Evolutionary conservation across 2,329 filamentous ascomycete genomes (phyloP).

Genomic region (Metarhizium humberi): DNA sequence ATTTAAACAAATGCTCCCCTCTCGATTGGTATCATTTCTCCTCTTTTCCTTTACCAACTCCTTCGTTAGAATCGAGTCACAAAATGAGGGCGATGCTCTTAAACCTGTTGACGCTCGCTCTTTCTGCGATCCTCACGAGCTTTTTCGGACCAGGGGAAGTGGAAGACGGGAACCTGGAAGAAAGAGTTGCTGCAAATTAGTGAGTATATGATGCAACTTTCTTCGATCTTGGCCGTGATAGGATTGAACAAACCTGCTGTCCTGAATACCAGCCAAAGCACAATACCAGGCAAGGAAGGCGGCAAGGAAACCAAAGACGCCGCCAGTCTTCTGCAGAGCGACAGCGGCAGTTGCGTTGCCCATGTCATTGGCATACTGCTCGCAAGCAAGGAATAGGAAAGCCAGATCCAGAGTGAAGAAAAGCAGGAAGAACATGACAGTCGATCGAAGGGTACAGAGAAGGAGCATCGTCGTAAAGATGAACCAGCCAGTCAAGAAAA

Average conservation of each 20-base stretch:
- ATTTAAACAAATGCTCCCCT: neutral
- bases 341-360: conserved; percentile 34
- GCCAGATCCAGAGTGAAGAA: conserved; percentile 70
- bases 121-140: conserved; percentile 51
- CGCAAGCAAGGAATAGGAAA: conserved; percentile 63
- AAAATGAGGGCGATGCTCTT: neutral
- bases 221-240: neutral
- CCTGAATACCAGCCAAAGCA: conserved; percentile 71
- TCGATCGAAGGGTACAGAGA: conserved; percentile 66
- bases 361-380: conserved; percentile 47
- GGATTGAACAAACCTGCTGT: conserved; percentile 45
- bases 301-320: conserved; percentile 70
- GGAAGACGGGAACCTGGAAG: conserved; percentile 84
- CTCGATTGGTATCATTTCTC: conserved; percentile 1
- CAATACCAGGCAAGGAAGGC: conserved; percentile 85
- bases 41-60: neutral
- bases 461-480: conserved; percentile 73
- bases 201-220: neutral
- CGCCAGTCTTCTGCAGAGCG: conserved; percentile 58
- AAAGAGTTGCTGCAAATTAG: conserved; percentile 58
- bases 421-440: conserved; percentile 66
- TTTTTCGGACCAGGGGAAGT: conserved; percentile 90
- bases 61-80: neutral
- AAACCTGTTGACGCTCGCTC: conserved; percentile 17
- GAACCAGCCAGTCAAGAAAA: conserved; percentile 75